phyloP scores from a whole-genome alignment of 1,284 basidiomycete species.

The Leucoagaricus sp. region DNA sequence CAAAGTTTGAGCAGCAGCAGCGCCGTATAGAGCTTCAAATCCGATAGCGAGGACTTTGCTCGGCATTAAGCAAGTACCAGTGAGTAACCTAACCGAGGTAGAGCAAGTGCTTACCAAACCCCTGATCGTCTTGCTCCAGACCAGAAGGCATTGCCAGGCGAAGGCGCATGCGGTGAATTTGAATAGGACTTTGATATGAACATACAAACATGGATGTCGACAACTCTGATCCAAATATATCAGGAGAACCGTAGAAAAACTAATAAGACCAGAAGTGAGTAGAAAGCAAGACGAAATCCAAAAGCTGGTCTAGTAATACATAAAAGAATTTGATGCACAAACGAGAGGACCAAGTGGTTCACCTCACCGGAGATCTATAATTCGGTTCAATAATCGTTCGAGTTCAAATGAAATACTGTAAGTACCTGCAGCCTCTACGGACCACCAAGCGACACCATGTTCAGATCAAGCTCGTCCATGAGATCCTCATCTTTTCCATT shows the following conservation, averaged over 20 bases:
- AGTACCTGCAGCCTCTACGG: not conserved
- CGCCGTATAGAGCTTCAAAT: too few species aligned
- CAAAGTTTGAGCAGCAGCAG: too few species aligned
- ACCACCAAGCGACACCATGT: not conserved
- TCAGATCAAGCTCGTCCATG: not conserved
- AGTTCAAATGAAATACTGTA: not conserved
- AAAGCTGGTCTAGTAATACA: slow-evolving; percentile 7
- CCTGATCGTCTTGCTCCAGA: too few species aligned
- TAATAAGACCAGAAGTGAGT: not conserved
- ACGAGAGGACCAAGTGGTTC: too few species aligned
- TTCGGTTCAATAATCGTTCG: not conserved
- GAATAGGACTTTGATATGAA: not conserved
- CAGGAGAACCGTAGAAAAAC: not conserved
- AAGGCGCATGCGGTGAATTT: too few species aligned
- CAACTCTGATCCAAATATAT: not conserved
- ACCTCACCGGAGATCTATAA: too few species aligned
- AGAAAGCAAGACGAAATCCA: not conserved
- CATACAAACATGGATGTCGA: too few species aligned
- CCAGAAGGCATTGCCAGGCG: too few species aligned
- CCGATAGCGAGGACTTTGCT: too few species aligned
- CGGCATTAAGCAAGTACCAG: too few species aligned
- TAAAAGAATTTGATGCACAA: not conserved
- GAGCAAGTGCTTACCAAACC: too few species aligned
- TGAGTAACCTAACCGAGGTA: too few species aligned
- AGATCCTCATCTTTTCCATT: not conserved